Evolutionary conservation across 257 asterid species (phyloP).

Genomic region (Ballota nigra): DNA sequence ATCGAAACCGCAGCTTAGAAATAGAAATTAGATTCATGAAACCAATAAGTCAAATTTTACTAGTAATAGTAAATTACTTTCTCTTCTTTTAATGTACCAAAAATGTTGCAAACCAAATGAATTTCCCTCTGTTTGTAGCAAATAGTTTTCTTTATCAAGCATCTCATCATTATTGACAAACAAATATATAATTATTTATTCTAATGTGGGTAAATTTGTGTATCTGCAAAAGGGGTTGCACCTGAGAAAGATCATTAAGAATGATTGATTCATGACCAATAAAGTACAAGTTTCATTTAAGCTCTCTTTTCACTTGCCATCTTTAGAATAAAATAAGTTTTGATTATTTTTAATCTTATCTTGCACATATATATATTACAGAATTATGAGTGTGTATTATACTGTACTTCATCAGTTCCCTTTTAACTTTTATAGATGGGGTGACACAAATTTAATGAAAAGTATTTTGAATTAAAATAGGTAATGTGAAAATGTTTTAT

Average conservation of each 20-base stretch:
- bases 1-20: neutral
- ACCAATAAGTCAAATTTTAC: neutral
- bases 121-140: neutral
- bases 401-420: too few species aligned
- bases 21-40: neutral
- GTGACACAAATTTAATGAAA: too few species aligned
- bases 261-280: slow-evolving; percentile 21
- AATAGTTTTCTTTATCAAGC: slow-evolving; percentile 22
- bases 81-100: slow-evolving; percentile 30
- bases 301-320: slow-evolving; percentile 4
- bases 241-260: neutral
- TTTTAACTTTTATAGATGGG: too few species aligned
- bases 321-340: neutral
- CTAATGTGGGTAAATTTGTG: slow-evolving; percentile 18
- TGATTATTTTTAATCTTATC: neutral
- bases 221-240: slow-evolving; percentile 14
- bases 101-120: slow-evolving; percentile 11
- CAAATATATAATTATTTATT: neutral
- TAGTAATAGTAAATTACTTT: slow-evolving; percentile 21
- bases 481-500: too few species aligned
- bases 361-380: neutral
- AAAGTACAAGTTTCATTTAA: slow-evolving; percentile 20
- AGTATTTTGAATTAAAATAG: too few species aligned
- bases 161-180: slow-evolving; percentile 14
- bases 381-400: too few species aligned